Evolutionary conservation across 306 rosid genomes (phyloP), one percentile per base, ranked within the genome.

Genomic region (Rosa persica): DNA sequence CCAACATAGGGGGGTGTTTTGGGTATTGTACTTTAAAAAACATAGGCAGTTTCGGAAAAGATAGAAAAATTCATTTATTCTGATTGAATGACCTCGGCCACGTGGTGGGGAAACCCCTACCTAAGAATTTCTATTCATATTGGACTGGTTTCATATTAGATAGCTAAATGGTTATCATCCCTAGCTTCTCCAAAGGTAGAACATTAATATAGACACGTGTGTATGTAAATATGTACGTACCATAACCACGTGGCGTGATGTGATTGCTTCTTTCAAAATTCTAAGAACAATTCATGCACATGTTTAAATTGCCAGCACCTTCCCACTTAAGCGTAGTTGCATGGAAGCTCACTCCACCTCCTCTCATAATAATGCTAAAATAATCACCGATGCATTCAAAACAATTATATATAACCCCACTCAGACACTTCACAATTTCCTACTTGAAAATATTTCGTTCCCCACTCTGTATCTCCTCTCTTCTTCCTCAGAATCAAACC

Each of bases 241-340:
- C 76, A n/a, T 13, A 46, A 42, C 8, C 73, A 83, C 51, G 75
- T 70, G 81, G 49, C 79, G 34, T 71, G 65, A 23, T 66, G 34
- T 72, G 36, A 30, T 39, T 44, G 61, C 66, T 72, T 76, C 69
- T 77, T 81, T 47, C 72, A 42, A 19, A 61, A 30, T 70, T 34
- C 0, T 7, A 23, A 27, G 42, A 34, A 20, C 27, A 34, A 87
- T 67, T 72, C 74, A 81, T 74, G 83, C 68, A 47, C 54, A 51
- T 76, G 86, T 88, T 44, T 73, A 77, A 89, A 86, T 57, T 81
- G 91, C 79, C 96, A 90, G 93, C 93, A 76, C 76, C 81, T 87
- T 85, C 67, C 89, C 90, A 88, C 91, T 86, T 69, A 23, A 39
- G 34, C 43, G 88, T 82, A 89, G 25, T 87, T 84, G 2, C 34